phyloP scores from a whole-genome alignment of 1,139 yeast genomes.

The Pichia sp. region DNA sequence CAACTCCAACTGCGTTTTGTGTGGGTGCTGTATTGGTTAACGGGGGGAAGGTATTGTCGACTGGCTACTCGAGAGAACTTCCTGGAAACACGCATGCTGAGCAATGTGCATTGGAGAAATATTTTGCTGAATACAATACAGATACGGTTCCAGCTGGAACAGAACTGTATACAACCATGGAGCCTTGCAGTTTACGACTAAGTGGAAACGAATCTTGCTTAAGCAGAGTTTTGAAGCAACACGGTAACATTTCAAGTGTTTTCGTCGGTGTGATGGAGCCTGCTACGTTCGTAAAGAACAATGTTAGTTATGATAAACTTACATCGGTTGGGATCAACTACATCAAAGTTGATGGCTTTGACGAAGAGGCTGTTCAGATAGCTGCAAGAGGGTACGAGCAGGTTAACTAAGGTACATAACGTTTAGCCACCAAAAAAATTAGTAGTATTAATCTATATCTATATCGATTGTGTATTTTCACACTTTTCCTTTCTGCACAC shows the following conservation, averaged over 20 bases:
- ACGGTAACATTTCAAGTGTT: conserved; percentile 15
- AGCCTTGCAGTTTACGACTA: conserved; percentile 85
- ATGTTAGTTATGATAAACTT: conserved; percentile 57
- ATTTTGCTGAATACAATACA: conserved; percentile 35
- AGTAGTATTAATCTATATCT: not conserved
- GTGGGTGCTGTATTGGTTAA: conserved; percentile 87
- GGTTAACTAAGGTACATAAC: not conserved
- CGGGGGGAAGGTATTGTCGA: conserved; percentile 52
- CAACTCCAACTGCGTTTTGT: conserved; percentile 81
- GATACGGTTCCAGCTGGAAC: conserved; percentile 68
- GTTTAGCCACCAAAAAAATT: not conserved
- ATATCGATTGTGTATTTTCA: not conserved
- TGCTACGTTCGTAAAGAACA: conserved; percentile 75
- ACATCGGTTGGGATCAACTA: conserved; percentile 59
- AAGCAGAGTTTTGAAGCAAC: conserved; percentile 56
- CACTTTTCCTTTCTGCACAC: conserved; percentile 28
- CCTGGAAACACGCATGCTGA: conserved; percentile 98
- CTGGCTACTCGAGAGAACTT: conserved; percentile 86
- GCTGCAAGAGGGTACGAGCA: conserved; percentile 67
- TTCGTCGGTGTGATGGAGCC: conserved; percentile 95
- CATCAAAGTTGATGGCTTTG: conserved; percentile 79
- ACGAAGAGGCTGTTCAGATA: conserved; percentile 62
- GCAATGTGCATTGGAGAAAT: conserved; percentile 86
- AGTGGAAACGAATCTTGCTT: conserved; percentile 91
- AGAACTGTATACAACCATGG: conserved; percentile 92